A percentile compares a stretch with the other conserved stretches of the same genome.
Evolutionary conservation across 257 asterid genomes (phyloP).

Genomic region (Jaltomata sinuosa): DNA sequence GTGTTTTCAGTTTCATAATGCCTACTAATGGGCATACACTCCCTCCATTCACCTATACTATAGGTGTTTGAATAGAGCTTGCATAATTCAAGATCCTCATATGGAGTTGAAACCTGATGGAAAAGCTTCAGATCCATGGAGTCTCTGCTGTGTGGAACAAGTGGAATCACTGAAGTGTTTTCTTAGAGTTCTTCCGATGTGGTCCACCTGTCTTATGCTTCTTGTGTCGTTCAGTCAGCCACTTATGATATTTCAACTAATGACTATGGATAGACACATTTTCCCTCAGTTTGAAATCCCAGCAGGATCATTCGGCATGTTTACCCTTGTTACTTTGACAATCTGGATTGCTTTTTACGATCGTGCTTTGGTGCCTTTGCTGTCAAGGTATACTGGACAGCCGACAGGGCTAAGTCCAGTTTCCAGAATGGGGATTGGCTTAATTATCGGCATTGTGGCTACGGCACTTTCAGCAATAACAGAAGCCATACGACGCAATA

Average conservation of each 20-base stretch:
- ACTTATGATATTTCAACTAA: background rate
- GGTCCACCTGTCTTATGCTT: constrained; percentile 8
- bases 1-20: constrained; percentile 1
- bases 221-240: background rate
- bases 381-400: background rate
- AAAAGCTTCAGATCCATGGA: constrained; percentile 7
- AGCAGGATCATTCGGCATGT: constrained; percentile 12
- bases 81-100: constrained; percentile 12
- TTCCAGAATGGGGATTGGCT: constrained; percentile 9
- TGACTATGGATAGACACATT: constrained; percentile 2
- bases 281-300: constrained; percentile 9
- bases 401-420: background rate
- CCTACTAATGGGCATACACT: background rate
- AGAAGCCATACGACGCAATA: constrained; percentile 3
- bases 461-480: constrained; percentile 2
- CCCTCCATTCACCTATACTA: background rate
- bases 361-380: background rate
- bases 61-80: constrained; percentile 15
- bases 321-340: background rate
- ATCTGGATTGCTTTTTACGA: constrained; percentile 9
- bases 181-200: constrained; percentile 8
- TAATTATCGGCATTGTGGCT: background rate
- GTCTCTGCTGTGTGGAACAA: constrained; percentile 12
- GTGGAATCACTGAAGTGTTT: constrained; percentile 6
- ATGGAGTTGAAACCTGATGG: constrained; percentile 12